A percentile compares a stretch with the other conserved stretches of the same genome.
These are phyloP conservation scores for Fusarium incarnatum DNA, from an alignment of 2,329 filamentous ascomycete species.

Conservation along the genomic window DNA sequence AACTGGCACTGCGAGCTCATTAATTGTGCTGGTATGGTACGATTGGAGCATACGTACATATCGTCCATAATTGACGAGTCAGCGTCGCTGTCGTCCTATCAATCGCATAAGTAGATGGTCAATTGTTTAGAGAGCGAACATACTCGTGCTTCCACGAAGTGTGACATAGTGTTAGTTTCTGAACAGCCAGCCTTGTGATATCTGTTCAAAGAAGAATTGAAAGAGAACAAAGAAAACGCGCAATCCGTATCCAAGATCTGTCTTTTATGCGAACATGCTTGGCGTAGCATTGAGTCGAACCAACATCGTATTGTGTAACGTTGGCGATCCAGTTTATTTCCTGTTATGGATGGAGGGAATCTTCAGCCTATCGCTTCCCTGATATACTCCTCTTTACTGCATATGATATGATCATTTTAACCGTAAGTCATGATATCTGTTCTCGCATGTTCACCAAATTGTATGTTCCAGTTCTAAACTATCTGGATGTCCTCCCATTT, in stretches of 20 bases:
- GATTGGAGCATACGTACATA: rapidly evolving
- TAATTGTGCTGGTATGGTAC: rapidly evolving
- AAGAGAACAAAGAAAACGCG: not conserved
- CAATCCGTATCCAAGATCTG: not conserved
- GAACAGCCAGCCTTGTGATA: too few species aligned
- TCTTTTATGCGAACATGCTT: not conserved
- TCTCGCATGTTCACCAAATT: too few species aligned
- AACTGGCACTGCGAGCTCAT: not conserved
- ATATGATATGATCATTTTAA: not conserved
- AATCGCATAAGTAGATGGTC: not conserved
- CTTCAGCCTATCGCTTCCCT: not conserved
- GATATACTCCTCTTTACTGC: not conserved
- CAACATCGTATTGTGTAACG: not conserved
- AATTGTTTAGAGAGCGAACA: not conserved
- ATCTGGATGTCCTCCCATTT: not conserved
- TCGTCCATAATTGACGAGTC: not conserved
- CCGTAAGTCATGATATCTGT: not conserved
- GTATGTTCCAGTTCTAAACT: too few species aligned
- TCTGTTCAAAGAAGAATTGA: not conserved
- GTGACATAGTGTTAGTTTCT: not conserved
- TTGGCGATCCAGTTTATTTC: not conserved
- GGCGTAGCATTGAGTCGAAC: not conserved
- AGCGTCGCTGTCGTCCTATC: not conserved
- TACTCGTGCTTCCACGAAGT: not conserved
- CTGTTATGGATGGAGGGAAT: rapidly evolving